Evolutionary conservation across 2,329 filamentous ascomycete species (phyloP).

Genomic region (Trichoderma simmonsii): DNA sequence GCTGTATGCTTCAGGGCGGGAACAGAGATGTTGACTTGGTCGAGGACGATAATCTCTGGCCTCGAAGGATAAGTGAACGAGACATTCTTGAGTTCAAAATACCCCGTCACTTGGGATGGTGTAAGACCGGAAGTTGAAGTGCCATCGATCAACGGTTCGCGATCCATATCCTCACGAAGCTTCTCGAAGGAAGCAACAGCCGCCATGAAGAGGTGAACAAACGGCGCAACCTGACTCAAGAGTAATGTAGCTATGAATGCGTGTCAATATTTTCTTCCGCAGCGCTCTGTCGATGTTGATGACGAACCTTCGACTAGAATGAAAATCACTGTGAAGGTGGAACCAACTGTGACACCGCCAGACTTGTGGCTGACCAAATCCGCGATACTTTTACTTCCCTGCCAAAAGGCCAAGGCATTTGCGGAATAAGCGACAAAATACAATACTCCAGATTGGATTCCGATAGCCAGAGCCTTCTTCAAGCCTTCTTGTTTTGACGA

Average conservation of each 20-base stretch:
- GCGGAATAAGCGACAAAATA: slow-evolving; percentile 65
- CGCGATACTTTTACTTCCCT: slow-evolving; percentile 48
- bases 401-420: slow-evolving; percentile 64
- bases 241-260: slow-evolving; percentile 47
- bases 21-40: slow-evolving; percentile 47
- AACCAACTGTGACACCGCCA: slow-evolving; percentile 41
- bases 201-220: slow-evolving; percentile 54
- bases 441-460: slow-evolving; percentile 57
- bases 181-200: slow-evolving; percentile 54
- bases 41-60: slow-evolving; percentile 55
- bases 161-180: slow-evolving; percentile 52
- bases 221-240: slow-evolving; percentile 56
- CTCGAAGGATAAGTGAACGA: slow-evolving; percentile 39
- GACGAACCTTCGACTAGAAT: slow-evolving; percentile 48
- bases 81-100: slow-evolving; percentile 32
- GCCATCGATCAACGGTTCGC: slow-evolving; percentile 40
- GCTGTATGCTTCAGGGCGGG: slow-evolving; percentile 61
- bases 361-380: slow-evolving; percentile 27
- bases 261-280: slow-evolving; percentile 8
- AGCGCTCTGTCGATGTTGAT: not conserved
- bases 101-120: slow-evolving; percentile 31
- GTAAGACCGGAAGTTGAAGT: slow-evolving; percentile 33
- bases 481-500: slow-evolving; percentile 46
- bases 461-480: slow-evolving; percentile 55
- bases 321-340: slow-evolving; percentile 55